Evolutionary conservation across 2,329 filamentous ascomycete species (phyloP), one percentile per base, ranked within the genome.

Genomic region (Epichloe brachyelytri): DNA sequence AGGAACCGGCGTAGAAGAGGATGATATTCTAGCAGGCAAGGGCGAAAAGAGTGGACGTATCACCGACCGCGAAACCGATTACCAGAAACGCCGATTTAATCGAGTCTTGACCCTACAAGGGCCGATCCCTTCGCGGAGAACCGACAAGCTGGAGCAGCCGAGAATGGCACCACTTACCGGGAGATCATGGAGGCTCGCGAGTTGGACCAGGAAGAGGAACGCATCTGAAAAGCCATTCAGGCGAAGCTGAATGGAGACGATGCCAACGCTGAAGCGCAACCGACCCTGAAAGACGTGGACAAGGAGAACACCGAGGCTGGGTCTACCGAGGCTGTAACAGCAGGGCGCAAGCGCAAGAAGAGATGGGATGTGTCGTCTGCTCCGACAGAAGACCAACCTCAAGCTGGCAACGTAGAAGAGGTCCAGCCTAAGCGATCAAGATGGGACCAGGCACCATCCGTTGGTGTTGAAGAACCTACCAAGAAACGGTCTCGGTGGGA

Each of bases 81-180:
- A 98, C 66, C 94, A 98, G 71, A 95, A 95, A 71, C 87, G 90
- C 58, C 83, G 90, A 53, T 94, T 95, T 67, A 84, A 95, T 65
- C 88, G 93, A 55, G 83, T 80, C 49, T 75, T 97, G 56, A 93
- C 88, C 20, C 90, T 4, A 89, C 87, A 8, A 83, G 88, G 62
- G 87, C 83, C 55, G 89, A 95, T 64, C 84, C 88, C 0, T 95
- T 95, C 63, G 85, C 86, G 26, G 80, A 83, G 56, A 86, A 90
- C 63, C 74, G 80, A 55, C 79, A 86, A 64, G 80, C 77, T 46
- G 82, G 81, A 53, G 78, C 77, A 22, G 73, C 78, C 30, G 79
- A 80, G 51, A 84, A 89, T 58, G 88, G 87, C 17, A 76, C 86
- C 55, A 91, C 82, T 54, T 98, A 97, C 65, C 82, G 86, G 59